phyloP scores from a whole-genome alignment of 352 stramenopile genomes.

The Phytopythium boreale region DNA sequence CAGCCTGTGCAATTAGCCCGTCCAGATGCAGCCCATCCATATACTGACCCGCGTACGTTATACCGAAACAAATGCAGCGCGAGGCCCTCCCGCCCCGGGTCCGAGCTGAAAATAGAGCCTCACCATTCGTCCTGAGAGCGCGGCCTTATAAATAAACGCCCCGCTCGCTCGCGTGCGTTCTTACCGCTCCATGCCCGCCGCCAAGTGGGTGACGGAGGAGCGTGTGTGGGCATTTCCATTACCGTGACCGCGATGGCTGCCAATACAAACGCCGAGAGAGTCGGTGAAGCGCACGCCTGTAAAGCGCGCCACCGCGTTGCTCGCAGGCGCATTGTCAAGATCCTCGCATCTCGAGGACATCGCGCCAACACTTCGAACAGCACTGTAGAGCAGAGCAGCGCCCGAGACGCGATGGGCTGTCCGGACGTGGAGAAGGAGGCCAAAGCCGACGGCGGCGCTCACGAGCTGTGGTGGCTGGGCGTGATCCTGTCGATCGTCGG shows the following conservation, averaged over 20 bases:
- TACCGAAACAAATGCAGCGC: neutral
- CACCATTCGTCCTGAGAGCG: neutral
- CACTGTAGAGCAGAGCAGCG: neutral
- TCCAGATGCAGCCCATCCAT: neutral
- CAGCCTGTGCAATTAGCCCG: neutral
- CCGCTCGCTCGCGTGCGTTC: neutral
- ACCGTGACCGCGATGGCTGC: neutral
- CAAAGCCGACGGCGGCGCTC: neutral
- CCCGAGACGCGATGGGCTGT: neutral
- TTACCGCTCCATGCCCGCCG: neutral
- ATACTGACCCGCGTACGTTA: neutral
- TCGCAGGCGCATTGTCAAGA: neutral
- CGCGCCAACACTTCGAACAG: neutral
- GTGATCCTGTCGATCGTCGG: conserved; percentile 74
- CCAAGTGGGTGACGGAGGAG: neutral
- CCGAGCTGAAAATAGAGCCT: neutral
- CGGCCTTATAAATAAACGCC: neutral
- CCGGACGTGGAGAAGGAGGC: neutral
- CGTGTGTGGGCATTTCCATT: neutral
- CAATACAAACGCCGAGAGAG: neutral
- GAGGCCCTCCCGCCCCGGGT: neutral
- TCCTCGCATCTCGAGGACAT: neutral
- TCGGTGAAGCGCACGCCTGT: neutral
- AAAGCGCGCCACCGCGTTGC: neutral
- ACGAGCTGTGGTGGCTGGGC: conserved; percentile 63